A percentile compares a stretch with the other conserved stretches of the same genome.
phyloP scores from a whole-genome alignment of 495 filamentous ascomycete species.

The Penicillium psychrofluorescens region DNA sequence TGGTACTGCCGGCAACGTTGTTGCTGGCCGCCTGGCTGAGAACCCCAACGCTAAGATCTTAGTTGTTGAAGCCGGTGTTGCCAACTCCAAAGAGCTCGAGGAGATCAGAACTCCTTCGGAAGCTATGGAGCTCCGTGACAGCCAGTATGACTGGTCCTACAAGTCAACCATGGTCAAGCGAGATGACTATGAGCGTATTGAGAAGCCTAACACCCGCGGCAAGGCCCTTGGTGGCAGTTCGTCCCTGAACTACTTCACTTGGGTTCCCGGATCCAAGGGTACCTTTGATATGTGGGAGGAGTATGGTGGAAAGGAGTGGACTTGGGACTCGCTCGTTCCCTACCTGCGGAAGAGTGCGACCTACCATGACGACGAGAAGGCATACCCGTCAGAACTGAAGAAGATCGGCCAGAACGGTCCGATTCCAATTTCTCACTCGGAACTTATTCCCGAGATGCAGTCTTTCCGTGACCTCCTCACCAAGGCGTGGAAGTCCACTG shows the following conservation, averaged over 20 bases:
- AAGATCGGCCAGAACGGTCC: constrained; percentile 46
- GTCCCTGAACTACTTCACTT: constrained; percentile 50
- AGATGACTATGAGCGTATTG: constrained; percentile 52
- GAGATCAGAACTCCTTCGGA: constrained; percentile 38
- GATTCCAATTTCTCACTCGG: constrained; percentile 48
- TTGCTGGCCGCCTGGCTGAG: constrained; percentile 53
- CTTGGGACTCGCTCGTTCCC: constrained; percentile 42
- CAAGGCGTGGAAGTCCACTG: constrained; percentile 50
- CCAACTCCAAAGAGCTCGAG: constrained; percentile 29
- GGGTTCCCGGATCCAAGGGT: constrained; percentile 43
- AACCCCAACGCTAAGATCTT: constrained; percentile 45
- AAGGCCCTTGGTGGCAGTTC: constrained; percentile 47
- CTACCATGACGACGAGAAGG: constrained; percentile 46
- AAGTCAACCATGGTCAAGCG: constrained; percentile 58
- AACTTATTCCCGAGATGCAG: constrained; percentile 45
- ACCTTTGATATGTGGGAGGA: constrained; percentile 54
- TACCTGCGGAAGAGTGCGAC: constrained; percentile 50
- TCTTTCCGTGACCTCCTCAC: constrained; percentile 49
- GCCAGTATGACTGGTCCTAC: constrained; percentile 53
- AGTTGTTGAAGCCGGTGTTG: constrained; percentile 45
- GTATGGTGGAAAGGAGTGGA: constrained; percentile 50
- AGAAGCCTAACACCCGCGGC: constrained; percentile 55
- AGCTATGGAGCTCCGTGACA: constrained; percentile 36
- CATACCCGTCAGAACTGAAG: constrained; percentile 28
- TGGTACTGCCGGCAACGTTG: constrained; percentile 50